Conservation (phyloP, 805 yeast species). For the Zygotorulaspora danielsina region DNA sequence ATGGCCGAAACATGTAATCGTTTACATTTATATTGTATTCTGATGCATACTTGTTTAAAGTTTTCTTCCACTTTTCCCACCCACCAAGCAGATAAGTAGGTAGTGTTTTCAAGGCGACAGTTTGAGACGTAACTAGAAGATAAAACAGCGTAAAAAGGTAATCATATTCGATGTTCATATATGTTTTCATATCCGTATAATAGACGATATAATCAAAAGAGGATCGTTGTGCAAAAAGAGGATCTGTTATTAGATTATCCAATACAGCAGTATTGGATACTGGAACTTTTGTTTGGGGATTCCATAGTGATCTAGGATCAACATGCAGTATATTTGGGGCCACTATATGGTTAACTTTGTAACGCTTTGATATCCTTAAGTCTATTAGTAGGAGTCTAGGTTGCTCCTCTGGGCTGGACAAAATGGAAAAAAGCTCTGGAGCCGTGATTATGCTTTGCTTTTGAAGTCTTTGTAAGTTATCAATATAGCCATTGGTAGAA, state of each 20-base stretch:
- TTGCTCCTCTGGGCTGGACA: constrained; percentile 46
- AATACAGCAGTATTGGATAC: constrained; percentile 33
- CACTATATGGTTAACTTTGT: constrained; percentile 36
- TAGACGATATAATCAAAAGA: constrained; percentile 38
- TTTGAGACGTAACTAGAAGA: constrained; percentile 26
- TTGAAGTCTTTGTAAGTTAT: constrained; percentile 29
- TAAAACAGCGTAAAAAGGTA: constrained; percentile 34
- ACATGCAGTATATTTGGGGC: constrained; percentile 39
- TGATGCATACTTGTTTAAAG: constrained; percentile 30
- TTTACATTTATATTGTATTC: constrained; percentile 25
- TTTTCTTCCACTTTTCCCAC: constrained; percentile 41
- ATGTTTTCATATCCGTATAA: constrained; percentile 39
- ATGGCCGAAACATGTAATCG: constrained; percentile 20
- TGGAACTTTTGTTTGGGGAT: constrained; percentile 26
- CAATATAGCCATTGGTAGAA: constrained; percentile 22
- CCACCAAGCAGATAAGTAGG: constrained; percentile 43
- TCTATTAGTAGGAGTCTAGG: constrained; percentile 37
- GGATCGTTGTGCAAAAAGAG: constrained; percentile 31
- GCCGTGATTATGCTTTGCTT: constrained; percentile 52
- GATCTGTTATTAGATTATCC: constrained; percentile 27
- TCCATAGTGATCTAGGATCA: constrained; percentile 38
- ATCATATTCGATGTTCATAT: constrained; percentile 32
- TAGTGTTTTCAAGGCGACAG: constrained; percentile 15
- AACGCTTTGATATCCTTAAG: constrained; percentile 36
- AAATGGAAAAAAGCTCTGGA: constrained; percentile 41